Conservation (phyloP, 2,329 filamentous ascomycete species). For the Grosmannia serpens region DNA sequence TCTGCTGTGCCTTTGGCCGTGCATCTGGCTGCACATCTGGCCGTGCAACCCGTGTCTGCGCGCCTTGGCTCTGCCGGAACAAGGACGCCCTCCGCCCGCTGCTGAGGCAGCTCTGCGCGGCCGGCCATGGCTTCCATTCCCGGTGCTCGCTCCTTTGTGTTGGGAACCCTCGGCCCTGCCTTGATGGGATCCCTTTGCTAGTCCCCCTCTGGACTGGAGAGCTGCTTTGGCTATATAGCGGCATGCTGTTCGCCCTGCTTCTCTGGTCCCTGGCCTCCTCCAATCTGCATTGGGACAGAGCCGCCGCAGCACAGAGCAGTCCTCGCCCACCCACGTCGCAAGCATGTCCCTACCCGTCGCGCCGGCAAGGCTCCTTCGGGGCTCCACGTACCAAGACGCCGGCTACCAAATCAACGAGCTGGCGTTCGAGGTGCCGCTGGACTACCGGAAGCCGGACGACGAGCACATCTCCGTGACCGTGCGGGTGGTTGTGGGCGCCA, state of each 20-base stretch:
- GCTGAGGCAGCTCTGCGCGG: neutral
- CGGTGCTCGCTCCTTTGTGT: neutral
- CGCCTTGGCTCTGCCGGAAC: neutral
- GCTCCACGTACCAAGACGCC: neutral
- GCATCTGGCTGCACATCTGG: neutral
- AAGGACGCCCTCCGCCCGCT: neutral
- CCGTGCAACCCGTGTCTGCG: neutral
- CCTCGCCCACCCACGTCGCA: neutral
- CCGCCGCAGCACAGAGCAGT: no score
- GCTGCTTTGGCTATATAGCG: neutral
- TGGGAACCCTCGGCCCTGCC: neutral
- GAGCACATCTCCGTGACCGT: neutral
- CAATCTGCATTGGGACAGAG: neutral
- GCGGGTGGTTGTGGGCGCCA: neutral
- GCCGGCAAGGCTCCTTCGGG: neutral
- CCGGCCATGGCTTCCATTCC: neutral
- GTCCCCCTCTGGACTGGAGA: no score
- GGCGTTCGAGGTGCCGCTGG: constrained; percentile 7
- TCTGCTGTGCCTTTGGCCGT: neutral
- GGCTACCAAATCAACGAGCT: constrained; percentile 1
- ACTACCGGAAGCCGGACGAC: neutral
- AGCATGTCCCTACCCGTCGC: neutral
- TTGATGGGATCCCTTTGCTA: neutral
- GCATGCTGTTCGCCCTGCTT: no score
- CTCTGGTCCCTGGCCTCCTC: neutral